Evolutionary conservation across 129 eudicot species (phyloP).

Genomic region (Lactuca sativa): DNA sequence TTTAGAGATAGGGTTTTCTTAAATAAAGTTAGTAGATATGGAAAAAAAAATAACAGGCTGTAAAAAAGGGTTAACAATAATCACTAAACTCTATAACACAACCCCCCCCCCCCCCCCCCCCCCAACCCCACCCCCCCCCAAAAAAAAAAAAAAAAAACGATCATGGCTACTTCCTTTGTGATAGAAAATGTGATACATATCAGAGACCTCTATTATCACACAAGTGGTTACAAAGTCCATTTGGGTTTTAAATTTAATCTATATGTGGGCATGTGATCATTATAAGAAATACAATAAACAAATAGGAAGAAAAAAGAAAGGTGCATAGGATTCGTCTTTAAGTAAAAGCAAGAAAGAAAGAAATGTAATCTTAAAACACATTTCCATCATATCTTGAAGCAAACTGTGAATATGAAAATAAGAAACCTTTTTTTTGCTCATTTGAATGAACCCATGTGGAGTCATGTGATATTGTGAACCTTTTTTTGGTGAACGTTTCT

Average conservation of each 20-base stretch:
- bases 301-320: constrained; percentile 7
- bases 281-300: constrained; percentile 18
- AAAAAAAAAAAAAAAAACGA: too few species aligned
- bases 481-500: constrained; percentile 2
- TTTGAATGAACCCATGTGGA: constrained; percentile 33
- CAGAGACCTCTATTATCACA: neutral
- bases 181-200: too few species aligned
- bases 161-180: too few species aligned
- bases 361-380: constrained; percentile 14
- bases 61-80: too few species aligned
- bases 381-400: constrained; percentile 25
- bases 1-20: neutral
- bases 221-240: constrained; percentile 16
- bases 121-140: too few species aligned
- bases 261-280: constrained; percentile 25
- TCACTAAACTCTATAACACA: too few species aligned
- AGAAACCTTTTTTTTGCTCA: neutral
- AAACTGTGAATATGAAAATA: constrained; percentile 3
- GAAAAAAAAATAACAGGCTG: too few species aligned
- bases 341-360: constrained; percentile 29
- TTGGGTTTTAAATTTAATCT: constrained; percentile 22
- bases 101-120: too few species aligned
- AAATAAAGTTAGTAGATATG: too few species aligned
- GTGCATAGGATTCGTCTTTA: constrained; percentile 25
- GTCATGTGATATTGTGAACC: constrained; percentile 33